Evolutionary conservation across 371 early-diverging fungal genomes (phyloP), one percentile per base, ranked within the genome.

Genomic region (Dichotomocladium elegans): DNA sequence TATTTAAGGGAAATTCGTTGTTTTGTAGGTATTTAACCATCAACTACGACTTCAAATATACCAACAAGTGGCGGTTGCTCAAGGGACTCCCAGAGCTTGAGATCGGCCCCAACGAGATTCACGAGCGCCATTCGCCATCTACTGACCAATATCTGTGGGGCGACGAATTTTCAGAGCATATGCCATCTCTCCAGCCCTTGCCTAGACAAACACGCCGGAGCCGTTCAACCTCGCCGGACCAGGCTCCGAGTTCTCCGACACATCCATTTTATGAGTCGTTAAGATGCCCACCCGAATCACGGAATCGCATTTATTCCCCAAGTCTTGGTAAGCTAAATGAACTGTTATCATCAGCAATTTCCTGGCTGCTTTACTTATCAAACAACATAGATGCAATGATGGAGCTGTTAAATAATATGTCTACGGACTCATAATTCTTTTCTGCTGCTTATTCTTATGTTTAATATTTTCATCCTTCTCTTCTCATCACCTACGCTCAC

Each of bases 1-100:
- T 15, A 29, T 11, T 3, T 10, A 14, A 6, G 1, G 8, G 31
- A 17, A 10, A n/a, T 5, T 67, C 41, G n/a, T n/a, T n/a, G n/a
- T n/a, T n/a, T n/a, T n/a, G n/a, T n/a, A 77, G 80, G 62, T 72
- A 68, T 56, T 41, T 80, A 3, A 49, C 62, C 4, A 63, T 64
- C 15, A 57, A 74, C 19, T 72, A 68, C 40, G 78, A 77, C 50
- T 21, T 65, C 0, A 55, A 31, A 11, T 40, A 41, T 9, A 73
- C 74, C 7, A 74, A 74, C 33, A 55, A 51, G 6, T 77, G 78
- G 78, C 55, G 72, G 46, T 41, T 58, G 17, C 5, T 57, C 1
- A 70, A 72, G 30, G 70, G 72, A 6, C 50, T 72, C 11, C 66
- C 68, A n/a, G 70, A 67, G 2, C 56, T 68, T 28, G 43, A 51